Evolutionary conservation across 169 alveolate species (phyloP).

Genomic region (Toxoplasma gondii): DNA sequence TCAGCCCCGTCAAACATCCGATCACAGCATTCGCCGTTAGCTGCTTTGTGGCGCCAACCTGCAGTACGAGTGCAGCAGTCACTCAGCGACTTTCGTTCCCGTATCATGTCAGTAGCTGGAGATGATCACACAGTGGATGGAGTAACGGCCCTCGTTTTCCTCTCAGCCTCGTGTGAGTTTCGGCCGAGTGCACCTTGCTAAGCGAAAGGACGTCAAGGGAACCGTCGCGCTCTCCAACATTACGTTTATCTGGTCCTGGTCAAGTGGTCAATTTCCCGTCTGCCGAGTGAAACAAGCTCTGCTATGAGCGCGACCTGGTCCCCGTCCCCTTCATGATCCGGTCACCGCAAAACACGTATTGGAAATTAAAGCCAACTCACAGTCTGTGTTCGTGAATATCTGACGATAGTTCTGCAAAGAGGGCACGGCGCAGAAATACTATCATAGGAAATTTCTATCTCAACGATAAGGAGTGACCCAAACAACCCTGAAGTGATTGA

Average conservation of each 20-base stretch:
- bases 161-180: not conserved
- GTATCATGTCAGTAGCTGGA: not conserved
- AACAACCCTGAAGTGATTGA: too few relatives aligned
- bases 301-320: not conserved
- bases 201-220: not conserved
- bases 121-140: not conserved
- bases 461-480: too few relatives aligned
- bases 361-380: not conserved
- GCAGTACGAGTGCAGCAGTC: not conserved
- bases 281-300: not conserved
- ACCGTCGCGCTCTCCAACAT: not conserved
- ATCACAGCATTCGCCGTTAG: not conserved
- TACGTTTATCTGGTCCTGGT: not conserved
- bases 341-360: not conserved
- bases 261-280: not conserved
- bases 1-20: not conserved
- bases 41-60: not conserved
- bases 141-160: not conserved
- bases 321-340: not conserved
- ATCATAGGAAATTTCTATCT: too few relatives aligned
- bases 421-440: not conserved
- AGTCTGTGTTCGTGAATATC: not conserved
- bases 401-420: not conserved
- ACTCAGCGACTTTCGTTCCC: not conserved
- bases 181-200: conserved; percentile 29